Base-by-base conservation (phyloP, 768 basidiomycete species). In the Mycena olivaceomarginata region DNA sequence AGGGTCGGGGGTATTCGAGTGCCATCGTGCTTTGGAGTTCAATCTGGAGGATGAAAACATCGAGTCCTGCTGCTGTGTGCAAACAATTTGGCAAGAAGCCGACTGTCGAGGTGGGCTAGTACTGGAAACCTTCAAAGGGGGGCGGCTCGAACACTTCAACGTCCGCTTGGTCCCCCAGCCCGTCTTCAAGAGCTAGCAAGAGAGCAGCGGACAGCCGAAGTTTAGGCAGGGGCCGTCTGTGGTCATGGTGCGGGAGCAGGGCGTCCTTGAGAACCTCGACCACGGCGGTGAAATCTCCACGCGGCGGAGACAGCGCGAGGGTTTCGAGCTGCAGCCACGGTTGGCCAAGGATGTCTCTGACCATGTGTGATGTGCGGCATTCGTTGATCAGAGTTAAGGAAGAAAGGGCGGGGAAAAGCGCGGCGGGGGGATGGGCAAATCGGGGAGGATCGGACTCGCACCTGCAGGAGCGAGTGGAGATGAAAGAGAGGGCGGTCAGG, bases 351-450 rank as follows among this genome's bases (percentile, higher is more conserved):
- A 60, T 43, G 41, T 62, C 69, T 46, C 13, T 41, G 59, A 70
- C 37, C 4, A 70, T 11, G 20, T 43, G n/a, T n/a, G 60, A 22
- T 9, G 70, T 64, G 62, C 37, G 63, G 70, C 70, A 71, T 37
- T 63, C 25, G 45, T 71, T 51, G 25, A 71, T 22, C 5, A 71
- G 25, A 20, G 70, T n/a, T 25, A 71, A 20, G 40, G 70, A 71
- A 15, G 70, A 63, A 10, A 71, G 70, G 25, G 70, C 45, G 39
- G 70, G 60, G 48, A 71, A 62, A 7, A 64, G 59, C 16, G 43
- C 16, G 57, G 40, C 11, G 70, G 59, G 7, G 59, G 16, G 18
- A 22, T 37, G 22, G 18, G 25, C 12, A 45, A 5, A 2, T 53
- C 22, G 37, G 5, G 25, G 10, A 31, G 15, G 0, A 0, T 20